Evolutionary conservation across 768 basidiomycete species (phyloP).

Genomic region (Fomitopsis serialis): DNA sequence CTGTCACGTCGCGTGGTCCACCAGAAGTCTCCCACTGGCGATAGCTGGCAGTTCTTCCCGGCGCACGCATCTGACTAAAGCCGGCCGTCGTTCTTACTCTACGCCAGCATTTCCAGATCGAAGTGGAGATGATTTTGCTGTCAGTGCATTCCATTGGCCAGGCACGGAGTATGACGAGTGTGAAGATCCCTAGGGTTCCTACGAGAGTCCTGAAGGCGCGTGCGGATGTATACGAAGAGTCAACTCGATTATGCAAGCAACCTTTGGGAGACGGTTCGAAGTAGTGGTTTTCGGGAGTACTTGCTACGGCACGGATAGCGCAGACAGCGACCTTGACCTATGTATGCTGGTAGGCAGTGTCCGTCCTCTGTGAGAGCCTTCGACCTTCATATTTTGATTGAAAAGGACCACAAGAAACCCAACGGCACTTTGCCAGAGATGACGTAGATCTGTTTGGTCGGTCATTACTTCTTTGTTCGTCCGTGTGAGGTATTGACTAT

Average conservation of each 20-base stretch:
- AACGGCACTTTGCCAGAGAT: no score
- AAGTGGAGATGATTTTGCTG: no score
- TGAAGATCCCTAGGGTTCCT: no score
- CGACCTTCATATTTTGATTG: conserved; percentile 18
- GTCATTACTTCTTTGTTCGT: conserved; percentile 10
- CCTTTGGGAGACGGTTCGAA: conserved; percentile 24
- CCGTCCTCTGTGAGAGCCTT: background rate
- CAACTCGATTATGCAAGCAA: background rate
- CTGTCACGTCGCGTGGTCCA: no score
- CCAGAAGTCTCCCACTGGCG: no score
- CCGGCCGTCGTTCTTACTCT: no score
- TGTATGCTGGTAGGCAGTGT: conserved; percentile 40
- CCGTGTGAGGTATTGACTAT: conserved; percentile 12
- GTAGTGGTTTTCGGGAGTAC: conserved; percentile 46
- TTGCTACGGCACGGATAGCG: conserved; percentile 38
- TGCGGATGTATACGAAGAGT: background rate
- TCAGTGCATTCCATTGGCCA: no score
- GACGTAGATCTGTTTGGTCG: no score
- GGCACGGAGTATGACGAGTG: no score
- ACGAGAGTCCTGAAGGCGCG: background rate
- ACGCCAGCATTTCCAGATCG: no score
- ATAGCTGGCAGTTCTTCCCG: no score
- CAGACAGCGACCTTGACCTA: conserved; percentile 45
- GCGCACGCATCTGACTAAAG: no score
- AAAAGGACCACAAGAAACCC: conserved; percentile 23